Conservation (phyloP, 768 basidiomycete species). For the Rhodotorula graminis region DNA sequence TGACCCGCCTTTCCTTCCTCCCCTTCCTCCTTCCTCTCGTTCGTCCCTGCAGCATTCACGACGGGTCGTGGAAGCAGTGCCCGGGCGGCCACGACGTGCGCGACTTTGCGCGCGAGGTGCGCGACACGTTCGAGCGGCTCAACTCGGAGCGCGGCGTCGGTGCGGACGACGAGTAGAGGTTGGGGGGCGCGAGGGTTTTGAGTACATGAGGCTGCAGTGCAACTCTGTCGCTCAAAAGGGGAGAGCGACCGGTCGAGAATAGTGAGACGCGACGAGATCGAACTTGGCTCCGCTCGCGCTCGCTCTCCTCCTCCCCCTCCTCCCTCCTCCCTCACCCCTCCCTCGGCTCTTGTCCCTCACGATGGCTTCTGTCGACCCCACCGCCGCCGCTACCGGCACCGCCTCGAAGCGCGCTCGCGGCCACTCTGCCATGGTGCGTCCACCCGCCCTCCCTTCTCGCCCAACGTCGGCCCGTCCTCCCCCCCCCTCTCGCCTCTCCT, state of each 20-base stretch:
- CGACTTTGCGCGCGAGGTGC: conserved; percentile 75
- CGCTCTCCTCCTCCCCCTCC: not conserved
- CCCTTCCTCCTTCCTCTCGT: conserved; percentile 46
- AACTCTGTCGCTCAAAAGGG: too few relatives aligned
- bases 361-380: too few relatives aligned
- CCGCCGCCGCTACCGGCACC: not conserved
- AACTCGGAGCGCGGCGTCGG: conserved; percentile 48
- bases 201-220: too few relatives aligned
- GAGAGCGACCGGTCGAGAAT: too few relatives aligned
- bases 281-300: too few relatives aligned
- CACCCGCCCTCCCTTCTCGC: too few relatives aligned
- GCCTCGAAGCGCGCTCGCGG: conserved; percentile 12
- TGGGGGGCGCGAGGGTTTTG: too few relatives aligned
- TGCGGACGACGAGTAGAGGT: not conserved
- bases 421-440: conserved; percentile 14
- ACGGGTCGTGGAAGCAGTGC: conserved; percentile 66
- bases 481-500: too few relatives aligned
- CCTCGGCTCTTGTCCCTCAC: not conserved
- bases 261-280: too few relatives aligned
- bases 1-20: too few relatives aligned
- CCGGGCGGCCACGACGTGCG: conserved; percentile 67
- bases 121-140: conserved; percentile 64
- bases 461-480: not conserved
- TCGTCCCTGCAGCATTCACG: conserved; percentile 63
- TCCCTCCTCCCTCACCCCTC: too few relatives aligned